Percentiles rank a stretch among this genome's conserved stretches.
Evolutionary conservation across 2,329 filamentous ascomycete genomes (phyloP).

Genomic region (Parafenestella ontariensis): DNA sequence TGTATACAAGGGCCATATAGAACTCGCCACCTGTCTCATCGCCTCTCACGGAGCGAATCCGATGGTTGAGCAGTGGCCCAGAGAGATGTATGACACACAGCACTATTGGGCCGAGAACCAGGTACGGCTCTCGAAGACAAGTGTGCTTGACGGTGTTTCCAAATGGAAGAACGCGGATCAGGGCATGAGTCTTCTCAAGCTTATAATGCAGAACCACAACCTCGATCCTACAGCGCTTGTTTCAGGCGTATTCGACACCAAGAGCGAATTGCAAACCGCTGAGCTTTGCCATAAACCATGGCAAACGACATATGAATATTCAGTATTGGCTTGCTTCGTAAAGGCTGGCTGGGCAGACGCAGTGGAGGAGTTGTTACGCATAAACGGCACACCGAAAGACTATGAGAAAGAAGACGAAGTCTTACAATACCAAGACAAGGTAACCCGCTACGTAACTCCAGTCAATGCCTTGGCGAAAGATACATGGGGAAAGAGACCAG

Average conservation of each 20-base stretch:
- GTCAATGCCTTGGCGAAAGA: constrained; percentile 25
- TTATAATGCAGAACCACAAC: constrained; percentile 20
- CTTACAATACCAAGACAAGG: constrained; percentile 23
- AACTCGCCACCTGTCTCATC: constrained; percentile 22
- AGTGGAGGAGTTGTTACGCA: constrained; percentile 22
- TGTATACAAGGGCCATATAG: constrained; percentile 23
- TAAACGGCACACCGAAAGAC: constrained; percentile 14
- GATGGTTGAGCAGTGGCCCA: constrained; percentile 27
- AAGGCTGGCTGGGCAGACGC: constrained; percentile 27
- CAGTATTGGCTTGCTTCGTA: constrained; percentile 20
- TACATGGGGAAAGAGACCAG: constrained; percentile 25
- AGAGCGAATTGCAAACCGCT: constrained; percentile 20
- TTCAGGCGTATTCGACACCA: constrained; percentile 25
- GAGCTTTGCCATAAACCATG: constrained; percentile 21
- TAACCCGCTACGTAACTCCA: constrained; percentile 20
- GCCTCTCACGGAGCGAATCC: constrained; percentile 22
- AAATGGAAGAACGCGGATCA: constrained; percentile 23
- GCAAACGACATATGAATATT: constrained; percentile 27
- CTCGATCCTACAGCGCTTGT: constrained; percentile 20
- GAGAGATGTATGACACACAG: constrained; percentile 23
- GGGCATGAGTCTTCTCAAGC: constrained; percentile 19
- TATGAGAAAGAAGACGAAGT: constrained; percentile 27
- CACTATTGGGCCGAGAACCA: constrained; percentile 24
- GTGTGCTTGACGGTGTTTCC: constrained; percentile 23
- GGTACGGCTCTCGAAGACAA: constrained; percentile 23